Evolutionary conservation across 108 stramenopile species (phyloP).

Genomic region (Skeletonema marinoi): DNA sequence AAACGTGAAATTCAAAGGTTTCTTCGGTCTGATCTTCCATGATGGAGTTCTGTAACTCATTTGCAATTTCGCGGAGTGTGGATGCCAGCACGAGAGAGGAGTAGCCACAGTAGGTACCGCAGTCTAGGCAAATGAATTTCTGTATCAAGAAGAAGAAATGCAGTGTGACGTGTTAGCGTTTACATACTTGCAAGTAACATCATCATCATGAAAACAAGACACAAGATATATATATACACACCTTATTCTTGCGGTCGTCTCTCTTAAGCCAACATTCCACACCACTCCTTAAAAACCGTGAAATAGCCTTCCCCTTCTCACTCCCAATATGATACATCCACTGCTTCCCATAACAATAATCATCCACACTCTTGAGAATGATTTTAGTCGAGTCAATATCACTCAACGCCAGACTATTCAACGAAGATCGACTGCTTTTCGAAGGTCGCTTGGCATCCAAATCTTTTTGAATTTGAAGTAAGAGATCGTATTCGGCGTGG

Average conservation of each 20-base stretch:
- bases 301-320: slow-evolving; percentile 65
- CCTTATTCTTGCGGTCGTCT: not conserved
- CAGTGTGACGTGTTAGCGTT: not conserved
- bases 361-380: slow-evolving; percentile 65
- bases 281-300: slow-evolving; percentile 33
- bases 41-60: not conserved
- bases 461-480: slow-evolving; percentile 60
- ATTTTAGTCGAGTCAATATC: slow-evolving; percentile 4
- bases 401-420: not conserved
- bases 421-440: not conserved
- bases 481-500: slow-evolving; percentile 49
- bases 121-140: slow-evolving; percentile 62
- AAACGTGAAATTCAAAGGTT: slow-evolving; percentile 32
- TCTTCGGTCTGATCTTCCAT: not conserved
- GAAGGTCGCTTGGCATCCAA: slow-evolving; percentile 14
- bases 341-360: slow-evolving; percentile 74
- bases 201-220: not conserved
- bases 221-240: not conserved
- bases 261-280: slow-evolving; percentile 4
- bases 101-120: slow-evolving; percentile 92
- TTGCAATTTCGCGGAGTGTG: slow-evolving; percentile 16
- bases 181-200: not conserved
- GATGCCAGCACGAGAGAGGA: slow-evolving; percentile 60
- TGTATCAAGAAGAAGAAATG: not conserved
- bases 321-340: slow-evolving; percentile 94